phyloP scores from a whole-genome alignment of 192 early-diverging fungal genomes.

The Backusella australiensis region DNA sequence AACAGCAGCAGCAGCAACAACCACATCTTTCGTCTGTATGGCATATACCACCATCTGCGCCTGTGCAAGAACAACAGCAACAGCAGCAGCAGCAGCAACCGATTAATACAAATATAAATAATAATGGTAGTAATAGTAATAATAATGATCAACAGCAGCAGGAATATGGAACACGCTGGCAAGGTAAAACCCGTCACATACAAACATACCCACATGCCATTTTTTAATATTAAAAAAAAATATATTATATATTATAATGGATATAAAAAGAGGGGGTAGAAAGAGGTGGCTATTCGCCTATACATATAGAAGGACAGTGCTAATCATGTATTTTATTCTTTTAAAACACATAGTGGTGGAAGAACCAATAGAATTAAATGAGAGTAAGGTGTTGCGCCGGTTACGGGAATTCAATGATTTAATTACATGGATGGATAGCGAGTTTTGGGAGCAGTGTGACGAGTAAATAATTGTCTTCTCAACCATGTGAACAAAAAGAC shows the following conservation, averaged over 20 bases:
- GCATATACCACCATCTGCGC: slow-evolving; percentile 4
- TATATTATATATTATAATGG: background rate
- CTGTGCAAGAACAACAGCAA: background rate
- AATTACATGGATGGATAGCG: slow-evolving; percentile 32
- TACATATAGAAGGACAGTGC: background rate
- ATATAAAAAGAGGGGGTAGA: background rate
- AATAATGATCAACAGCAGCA: background rate
- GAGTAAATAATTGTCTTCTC: slow-evolving; percentile 19
- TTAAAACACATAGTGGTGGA: slow-evolving; percentile 1
- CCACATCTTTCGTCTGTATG: background rate
- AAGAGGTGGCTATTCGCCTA: background rate
- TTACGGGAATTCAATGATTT: slow-evolving; percentile 34
- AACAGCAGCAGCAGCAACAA: background rate
- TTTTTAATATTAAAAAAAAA: background rate
- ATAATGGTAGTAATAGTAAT: background rate
- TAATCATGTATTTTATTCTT: background rate
- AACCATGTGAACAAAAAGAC: slow-evolving; percentile 5
- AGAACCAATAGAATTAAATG: slow-evolving; percentile 13
- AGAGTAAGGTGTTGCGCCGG: slow-evolving; percentile 17
- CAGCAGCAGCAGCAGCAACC: background rate
- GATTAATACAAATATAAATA: background rate
- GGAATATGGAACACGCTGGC: slow-evolving; percentile 12
- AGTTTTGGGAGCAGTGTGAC: slow-evolving; percentile 29
- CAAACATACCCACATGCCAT: background rate
- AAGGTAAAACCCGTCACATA: slow-evolving; percentile 13